These are phyloP conservation scores for Ascomycota sp. DNA, from an alignment of 2,329 filamentous ascomycete genomes.

Conservation along the genomic window DNA sequence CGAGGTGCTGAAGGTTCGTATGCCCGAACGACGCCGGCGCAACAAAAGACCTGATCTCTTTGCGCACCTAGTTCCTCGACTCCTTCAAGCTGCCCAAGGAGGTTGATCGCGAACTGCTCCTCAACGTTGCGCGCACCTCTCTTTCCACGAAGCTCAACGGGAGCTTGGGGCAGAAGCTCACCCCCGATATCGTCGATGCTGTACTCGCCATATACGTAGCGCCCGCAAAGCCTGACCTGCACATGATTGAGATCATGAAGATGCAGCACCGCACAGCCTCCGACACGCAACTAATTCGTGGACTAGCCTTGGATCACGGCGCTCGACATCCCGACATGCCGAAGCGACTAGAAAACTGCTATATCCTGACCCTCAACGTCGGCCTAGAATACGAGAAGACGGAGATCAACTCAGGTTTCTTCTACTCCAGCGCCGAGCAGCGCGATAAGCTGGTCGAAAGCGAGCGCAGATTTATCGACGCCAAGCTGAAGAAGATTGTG, in stretches of 20 bases:
- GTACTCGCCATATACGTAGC: slow-evolving; percentile 84
- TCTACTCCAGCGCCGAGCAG: slow-evolving; percentile 92
- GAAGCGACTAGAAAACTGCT: slow-evolving; percentile 84
- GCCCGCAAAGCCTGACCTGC: slow-evolving; percentile 78
- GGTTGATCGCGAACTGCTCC: slow-evolving; percentile 78
- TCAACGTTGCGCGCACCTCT: slow-evolving; percentile 83
- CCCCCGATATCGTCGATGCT: slow-evolving; percentile 85
- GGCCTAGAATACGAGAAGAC: slow-evolving; percentile 97
- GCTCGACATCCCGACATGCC: slow-evolving; percentile 96
- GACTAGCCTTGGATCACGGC: slow-evolving; percentile 81
- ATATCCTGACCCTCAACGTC: slow-evolving; percentile 86
- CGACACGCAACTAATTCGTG: slow-evolving; percentile 86
- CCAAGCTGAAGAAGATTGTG: slow-evolving; percentile 92
- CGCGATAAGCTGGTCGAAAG: slow-evolving; percentile 95
- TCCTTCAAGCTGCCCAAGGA: slow-evolving; percentile 72
- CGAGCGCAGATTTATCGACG: slow-evolving; percentile 83
- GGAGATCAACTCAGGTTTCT: slow-evolving; percentile 97
- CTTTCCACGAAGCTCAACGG: slow-evolving; percentile 87
- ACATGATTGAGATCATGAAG: slow-evolving; percentile 99
- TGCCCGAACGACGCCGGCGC: too few relatives aligned
- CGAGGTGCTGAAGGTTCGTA: slow-evolving; percentile 58
- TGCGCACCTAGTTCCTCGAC: slow-evolving; percentile 55
- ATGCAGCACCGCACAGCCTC: slow-evolving; percentile 96
- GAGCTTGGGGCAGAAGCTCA: slow-evolving; percentile 72
- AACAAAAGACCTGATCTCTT: not conserved